Conservation (phyloP, 495 filamentous ascomycete genomes). For the Aspergillus wentii region DNA sequence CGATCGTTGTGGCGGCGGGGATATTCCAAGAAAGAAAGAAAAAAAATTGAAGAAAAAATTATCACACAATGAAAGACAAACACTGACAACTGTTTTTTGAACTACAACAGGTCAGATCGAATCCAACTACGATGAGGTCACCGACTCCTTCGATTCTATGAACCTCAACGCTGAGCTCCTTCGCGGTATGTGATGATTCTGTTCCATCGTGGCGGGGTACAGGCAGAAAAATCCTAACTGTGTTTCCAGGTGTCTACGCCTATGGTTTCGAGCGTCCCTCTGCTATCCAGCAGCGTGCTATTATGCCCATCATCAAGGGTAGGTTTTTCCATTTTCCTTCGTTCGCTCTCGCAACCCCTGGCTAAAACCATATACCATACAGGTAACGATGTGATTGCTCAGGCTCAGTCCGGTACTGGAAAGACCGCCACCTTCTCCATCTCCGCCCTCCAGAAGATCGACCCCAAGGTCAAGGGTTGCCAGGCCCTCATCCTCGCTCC, state of each 20-base stretch:
- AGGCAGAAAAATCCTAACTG: conserved; percentile 27
- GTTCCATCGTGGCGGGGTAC: conserved; percentile 11
- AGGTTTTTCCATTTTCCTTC: conserved; percentile 31
- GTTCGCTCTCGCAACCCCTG: conserved; percentile 12
- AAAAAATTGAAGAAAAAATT: conserved; percentile 1
- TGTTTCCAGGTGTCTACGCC: conserved; percentile 80
- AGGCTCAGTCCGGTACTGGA: conserved; percentile 98
- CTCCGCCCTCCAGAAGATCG: conserved; percentile 96
- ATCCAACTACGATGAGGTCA: conserved; percentile 99
- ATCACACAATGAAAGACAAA: not conserved
- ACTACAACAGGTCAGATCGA: conserved; percentile 81
- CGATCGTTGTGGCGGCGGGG: conserved; percentile 13
- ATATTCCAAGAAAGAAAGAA: conserved; percentile 2
- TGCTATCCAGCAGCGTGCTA: conserved; percentile 98
- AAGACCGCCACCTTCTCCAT: conserved; percentile 99
- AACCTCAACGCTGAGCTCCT: conserved; percentile 92
- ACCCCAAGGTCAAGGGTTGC: conserved; percentile 86
- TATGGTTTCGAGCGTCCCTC: conserved; percentile 99
- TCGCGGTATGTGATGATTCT: conserved; percentile 64
- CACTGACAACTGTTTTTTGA: conserved; percentile 21
- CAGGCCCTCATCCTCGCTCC: conserved; percentile 95
- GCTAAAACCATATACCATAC: conserved; percentile 15
- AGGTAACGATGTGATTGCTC: conserved; percentile 98
- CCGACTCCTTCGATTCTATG: conserved; percentile 98
- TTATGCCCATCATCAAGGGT: conserved; percentile 99